These are phyloP conservation scores for Metarhizium sp. DNA, from an alignment of 2,329 filamentous ascomycete genomes.

Conservation along the genomic window DNA sequence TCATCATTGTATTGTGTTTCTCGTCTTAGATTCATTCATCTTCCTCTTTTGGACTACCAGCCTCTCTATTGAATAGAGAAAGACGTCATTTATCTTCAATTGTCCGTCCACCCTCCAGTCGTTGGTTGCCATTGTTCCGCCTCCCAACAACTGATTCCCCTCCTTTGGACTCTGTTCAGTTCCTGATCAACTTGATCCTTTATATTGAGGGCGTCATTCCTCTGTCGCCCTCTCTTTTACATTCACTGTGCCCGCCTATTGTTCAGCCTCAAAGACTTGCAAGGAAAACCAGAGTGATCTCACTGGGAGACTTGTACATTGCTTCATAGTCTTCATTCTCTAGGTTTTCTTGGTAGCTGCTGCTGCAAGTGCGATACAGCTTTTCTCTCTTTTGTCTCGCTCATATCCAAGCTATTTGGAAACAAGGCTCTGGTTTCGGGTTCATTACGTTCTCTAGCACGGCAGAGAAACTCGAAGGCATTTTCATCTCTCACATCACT, in stretches of 20 bases:
- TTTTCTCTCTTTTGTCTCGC: neutral
- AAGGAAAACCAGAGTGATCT: neutral
- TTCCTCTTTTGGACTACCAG: constrained; percentile 1
- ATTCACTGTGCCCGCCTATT: neutral
- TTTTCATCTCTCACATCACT: neutral
- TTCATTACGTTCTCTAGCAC: too few relatives aligned
- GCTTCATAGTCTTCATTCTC: too few relatives aligned
- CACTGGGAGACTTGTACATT: neutral
- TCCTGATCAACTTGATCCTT: neutral
- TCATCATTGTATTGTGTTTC: constrained; percentile 4
- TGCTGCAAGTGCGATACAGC: too few relatives aligned
- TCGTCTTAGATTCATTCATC: constrained; percentile 3
- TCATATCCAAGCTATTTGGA: neutral
- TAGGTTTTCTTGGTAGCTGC: too few relatives aligned
- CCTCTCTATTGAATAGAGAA: constrained; percentile 10
- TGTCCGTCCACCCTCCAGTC: neutral
- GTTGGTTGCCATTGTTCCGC: neutral
- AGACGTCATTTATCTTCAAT: constrained; percentile 9
- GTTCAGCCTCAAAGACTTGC: neutral
- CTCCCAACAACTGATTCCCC: neutral
- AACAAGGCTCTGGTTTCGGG: neutral
- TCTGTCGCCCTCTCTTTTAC: neutral
- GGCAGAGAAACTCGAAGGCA: too few relatives aligned
- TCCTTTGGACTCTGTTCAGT: neutral
- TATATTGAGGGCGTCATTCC: constrained; percentile 1